phyloP scores from a whole-genome alignment of 2,329 filamentous ascomycete genomes.

The Eutypella sp. region DNA sequence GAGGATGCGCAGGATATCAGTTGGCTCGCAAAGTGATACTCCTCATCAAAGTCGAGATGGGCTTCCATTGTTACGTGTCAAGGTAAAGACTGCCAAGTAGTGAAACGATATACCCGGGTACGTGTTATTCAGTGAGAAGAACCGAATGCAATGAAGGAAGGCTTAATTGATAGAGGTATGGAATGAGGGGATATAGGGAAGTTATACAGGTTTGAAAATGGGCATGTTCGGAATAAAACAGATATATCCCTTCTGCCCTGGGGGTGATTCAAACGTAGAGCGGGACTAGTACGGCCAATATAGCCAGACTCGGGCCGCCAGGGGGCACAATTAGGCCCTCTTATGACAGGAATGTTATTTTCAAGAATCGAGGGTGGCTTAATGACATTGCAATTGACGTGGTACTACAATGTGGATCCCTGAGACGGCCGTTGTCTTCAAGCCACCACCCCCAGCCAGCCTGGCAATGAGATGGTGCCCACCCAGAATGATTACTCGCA shows the following conservation, averaged over 20 bases:
- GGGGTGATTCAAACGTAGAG: slow-evolving; percentile 13
- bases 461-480: not conserved
- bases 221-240: slow-evolving; percentile 12
- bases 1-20: slow-evolving; percentile 18
- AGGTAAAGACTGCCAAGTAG: slow-evolving; percentile 11
- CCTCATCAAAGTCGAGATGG: slow-evolving; percentile 32
- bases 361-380: slow-evolving; percentile 15
- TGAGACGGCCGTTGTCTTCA: not conserved
- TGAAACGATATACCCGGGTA: slow-evolving; percentile 8
- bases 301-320: slow-evolving; percentile 21
- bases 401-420: not conserved
- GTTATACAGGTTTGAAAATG: slow-evolving; percentile 20
- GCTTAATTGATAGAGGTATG: slow-evolving; percentile 10
- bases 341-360: slow-evolving; percentile 22
- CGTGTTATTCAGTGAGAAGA: slow-evolving; percentile 7
- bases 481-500: not conserved
- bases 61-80: slow-evolving; percentile 19
- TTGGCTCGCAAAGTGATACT: slow-evolving; percentile 19
- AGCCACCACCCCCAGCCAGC: not conserved
- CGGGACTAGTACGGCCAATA: slow-evolving; percentile 23
- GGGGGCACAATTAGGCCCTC: slow-evolving; percentile 18
- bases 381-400: slow-evolving; percentile 1
- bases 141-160: slow-evolving; percentile 12
- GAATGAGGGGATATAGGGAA: slow-evolving; percentile 25
- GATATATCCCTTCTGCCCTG: slow-evolving; percentile 17